phyloP scores from a whole-genome alignment of 495 filamentous ascomycete species.

The Podospora tetraspora region DNA sequence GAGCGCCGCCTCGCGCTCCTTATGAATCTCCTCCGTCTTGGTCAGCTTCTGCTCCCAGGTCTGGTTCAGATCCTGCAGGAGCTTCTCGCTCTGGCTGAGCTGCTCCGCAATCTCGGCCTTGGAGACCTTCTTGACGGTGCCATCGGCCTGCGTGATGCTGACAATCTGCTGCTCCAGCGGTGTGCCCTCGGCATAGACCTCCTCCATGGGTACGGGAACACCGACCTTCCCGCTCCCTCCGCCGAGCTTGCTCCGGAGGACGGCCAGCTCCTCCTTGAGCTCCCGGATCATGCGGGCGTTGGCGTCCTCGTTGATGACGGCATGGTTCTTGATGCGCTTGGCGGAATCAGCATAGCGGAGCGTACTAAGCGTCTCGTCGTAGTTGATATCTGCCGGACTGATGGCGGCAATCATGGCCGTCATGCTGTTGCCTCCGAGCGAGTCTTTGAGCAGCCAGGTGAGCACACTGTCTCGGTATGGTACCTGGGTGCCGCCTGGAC shows the following conservation, averaged over 20 bases:
- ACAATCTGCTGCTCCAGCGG: slow-evolving; percentile 94
- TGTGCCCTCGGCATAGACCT: slow-evolving; percentile 84
- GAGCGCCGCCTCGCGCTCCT: slow-evolving; percentile 88
- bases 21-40: slow-evolving; percentile 95
- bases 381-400: slow-evolving; percentile 98
- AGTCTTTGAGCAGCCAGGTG: slow-evolving; percentile 97
- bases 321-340: slow-evolving; percentile 99
- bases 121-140: slow-evolving; percentile 86
- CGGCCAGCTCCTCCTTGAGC: slow-evolving; percentile 87
- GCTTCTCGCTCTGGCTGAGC: slow-evolving; percentile 89
- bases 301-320: slow-evolving; percentile 97
- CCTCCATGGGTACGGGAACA: slow-evolving; percentile 53
- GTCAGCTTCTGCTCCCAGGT: slow-evolving; percentile 96
- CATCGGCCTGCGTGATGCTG: slow-evolving; percentile 82
- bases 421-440: slow-evolving; percentile 96
- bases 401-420: slow-evolving; percentile 99
- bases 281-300: slow-evolving; percentile 99
- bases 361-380: slow-evolving; percentile 93
- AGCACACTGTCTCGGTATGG: slow-evolving; percentile 96
- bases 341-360: slow-evolving; percentile 95
- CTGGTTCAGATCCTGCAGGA: slow-evolving; percentile 94
- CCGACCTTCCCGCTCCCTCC: slow-evolving; percentile 51
- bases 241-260: slow-evolving; percentile 80
- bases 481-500: slow-evolving; percentile 61
- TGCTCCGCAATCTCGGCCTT: slow-evolving; percentile 98